Evolutionary conservation across 257 asterid species (phyloP).

Genomic region (Lycium barbarum): DNA sequence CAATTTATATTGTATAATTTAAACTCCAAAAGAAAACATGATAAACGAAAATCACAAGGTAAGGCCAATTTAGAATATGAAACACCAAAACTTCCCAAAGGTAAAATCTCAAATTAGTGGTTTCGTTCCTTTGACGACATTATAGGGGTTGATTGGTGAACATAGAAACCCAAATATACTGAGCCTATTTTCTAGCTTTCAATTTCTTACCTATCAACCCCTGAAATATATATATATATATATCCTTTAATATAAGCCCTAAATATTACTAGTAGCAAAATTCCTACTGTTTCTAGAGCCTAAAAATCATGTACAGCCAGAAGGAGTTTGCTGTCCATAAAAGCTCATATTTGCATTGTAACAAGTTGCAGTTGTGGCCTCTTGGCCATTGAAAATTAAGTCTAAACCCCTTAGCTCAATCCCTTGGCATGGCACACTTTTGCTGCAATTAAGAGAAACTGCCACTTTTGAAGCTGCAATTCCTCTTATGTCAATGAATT

Average conservation of each 20-base stretch:
- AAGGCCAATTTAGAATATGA: neutral
- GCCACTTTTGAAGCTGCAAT: neutral
- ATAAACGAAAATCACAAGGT: neutral
- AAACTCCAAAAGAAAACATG: neutral
- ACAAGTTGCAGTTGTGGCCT: slow-evolving; percentile 25
- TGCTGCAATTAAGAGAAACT: slow-evolving; percentile 5
- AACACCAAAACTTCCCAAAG: no score
- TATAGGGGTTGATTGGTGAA: neutral
- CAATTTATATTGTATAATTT: no score
- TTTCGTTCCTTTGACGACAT: neutral
- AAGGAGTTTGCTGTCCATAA: slow-evolving; percentile 13
- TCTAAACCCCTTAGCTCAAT: slow-evolving; percentile 10
- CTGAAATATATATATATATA: no score
- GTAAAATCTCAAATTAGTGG: neutral
- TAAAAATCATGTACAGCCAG: neutral
- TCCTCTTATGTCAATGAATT: slow-evolving; percentile 28
- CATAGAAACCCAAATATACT: neutral
- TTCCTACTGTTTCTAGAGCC: neutral
- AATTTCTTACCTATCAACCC: no score
- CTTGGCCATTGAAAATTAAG: neutral
- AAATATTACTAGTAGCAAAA: neutral
- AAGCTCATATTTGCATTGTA: neutral
- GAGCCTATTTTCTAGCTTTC: neutral
- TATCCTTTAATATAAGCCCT: neutral
- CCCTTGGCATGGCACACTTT: slow-evolving; percentile 19